Conservation (phyloP, 768 basidiomycete genomes). For the Lepiota venenata region DNA sequence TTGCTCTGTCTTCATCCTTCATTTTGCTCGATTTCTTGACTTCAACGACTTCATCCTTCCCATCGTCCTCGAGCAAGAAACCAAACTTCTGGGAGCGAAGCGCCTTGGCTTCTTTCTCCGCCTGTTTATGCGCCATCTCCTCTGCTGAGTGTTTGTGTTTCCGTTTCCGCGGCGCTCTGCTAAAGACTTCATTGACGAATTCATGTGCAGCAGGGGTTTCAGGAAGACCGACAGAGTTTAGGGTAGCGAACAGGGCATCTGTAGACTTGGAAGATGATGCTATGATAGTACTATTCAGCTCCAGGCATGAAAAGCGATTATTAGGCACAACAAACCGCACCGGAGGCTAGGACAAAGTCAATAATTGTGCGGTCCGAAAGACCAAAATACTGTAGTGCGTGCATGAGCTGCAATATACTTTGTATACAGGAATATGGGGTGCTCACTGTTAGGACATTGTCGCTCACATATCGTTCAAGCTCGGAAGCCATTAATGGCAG, state of each 20-base stretch:
- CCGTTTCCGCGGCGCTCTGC: conserved; percentile 71
- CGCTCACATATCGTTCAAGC: conserved; percentile 72
- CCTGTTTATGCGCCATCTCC: conserved; percentile 53
- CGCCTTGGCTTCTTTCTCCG: conserved; percentile 72
- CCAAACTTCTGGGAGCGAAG: conserved; percentile 72
- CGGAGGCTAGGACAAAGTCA: conserved; percentile 85
- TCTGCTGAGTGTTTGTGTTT: conserved; percentile 58
- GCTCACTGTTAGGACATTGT: conserved; percentile 69
- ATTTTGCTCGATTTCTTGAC: conserved; percentile 39
- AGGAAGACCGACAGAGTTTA: conserved; percentile 77
- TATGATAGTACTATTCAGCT: conserved; percentile 20
- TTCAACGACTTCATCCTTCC: conserved; percentile 38
- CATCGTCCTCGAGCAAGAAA: conserved; percentile 65
- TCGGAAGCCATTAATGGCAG: conserved; percentile 9
- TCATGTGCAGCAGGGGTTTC: conserved; percentile 74
- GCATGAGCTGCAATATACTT: not conserved
- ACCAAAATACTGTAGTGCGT: conserved; percentile 62
- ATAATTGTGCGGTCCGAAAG: conserved; percentile 81
- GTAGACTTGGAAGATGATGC: conserved; percentile 84
- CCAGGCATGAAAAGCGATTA: not conserved
- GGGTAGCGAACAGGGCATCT: conserved; percentile 71
- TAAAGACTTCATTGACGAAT: conserved; percentile 77
- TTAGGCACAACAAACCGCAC: conserved; percentile 32
- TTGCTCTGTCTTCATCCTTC: conserved; percentile 25
- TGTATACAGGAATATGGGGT: not conserved